These are phyloP conservation scores for Flaveria robusta DNA, from an alignment of 129 eudicot species.

Conservation along the genomic window DNA sequence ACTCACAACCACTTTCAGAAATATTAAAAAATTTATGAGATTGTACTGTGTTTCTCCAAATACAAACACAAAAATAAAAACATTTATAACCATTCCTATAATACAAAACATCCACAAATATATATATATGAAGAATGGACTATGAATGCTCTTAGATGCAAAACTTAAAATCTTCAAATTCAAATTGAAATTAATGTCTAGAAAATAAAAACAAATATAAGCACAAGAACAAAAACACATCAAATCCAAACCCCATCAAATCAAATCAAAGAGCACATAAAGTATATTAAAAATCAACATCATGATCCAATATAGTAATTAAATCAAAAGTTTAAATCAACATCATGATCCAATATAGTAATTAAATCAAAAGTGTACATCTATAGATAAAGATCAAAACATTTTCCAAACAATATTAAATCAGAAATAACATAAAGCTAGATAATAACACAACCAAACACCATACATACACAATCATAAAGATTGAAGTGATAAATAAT, in stretches of 20 bases:
- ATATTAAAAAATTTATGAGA: too few relatives aligned
- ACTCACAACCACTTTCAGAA: too few relatives aligned
- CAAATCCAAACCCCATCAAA: constrained; percentile 24
- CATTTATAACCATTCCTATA: too few relatives aligned
- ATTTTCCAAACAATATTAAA: constrained; percentile 1
- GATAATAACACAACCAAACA: constrained; percentile 21
- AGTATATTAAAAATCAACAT: constrained; percentile 24
- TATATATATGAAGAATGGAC: too few relatives aligned
- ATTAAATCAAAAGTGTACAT: background rate
- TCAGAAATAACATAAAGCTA: background rate
- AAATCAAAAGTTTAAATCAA: constrained; percentile 19
- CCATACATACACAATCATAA: background rate
- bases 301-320: constrained; percentile 15
- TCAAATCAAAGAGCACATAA: constrained; percentile 24
- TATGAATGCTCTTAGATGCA: background rate
- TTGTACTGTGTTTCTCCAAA: too few relatives aligned
- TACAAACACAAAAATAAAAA: too few relatives aligned
- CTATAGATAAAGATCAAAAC: constrained; percentile 28
- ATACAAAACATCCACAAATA: too few relatives aligned
- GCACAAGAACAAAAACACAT: background rate
- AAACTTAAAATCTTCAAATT: background rate
- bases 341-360: constrained; percentile 23
- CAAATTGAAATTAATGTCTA: background rate
- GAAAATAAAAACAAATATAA: background rate
- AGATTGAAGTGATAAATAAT: background rate